Base-by-base conservation (phyloP, 2,329 filamentous ascomycete species). In the Volutella citrinella region DNA sequence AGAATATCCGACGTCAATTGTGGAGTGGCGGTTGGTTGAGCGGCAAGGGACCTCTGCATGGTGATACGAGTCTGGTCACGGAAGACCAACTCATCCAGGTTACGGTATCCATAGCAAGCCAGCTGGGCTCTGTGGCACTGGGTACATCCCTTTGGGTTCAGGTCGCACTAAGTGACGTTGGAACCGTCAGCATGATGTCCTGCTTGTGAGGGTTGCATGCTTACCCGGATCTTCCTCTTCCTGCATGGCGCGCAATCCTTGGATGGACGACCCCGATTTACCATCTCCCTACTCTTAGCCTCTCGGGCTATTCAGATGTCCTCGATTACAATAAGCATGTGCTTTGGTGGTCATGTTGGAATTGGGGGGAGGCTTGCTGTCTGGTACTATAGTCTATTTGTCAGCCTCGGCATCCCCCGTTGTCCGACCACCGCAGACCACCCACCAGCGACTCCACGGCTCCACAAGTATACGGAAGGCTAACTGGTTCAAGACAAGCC, bases 31-130 rank as follows among this genome's bases (percentile, higher is more conserved):
- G 19, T 6, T 6, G 32, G 32, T 14, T 36, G 29, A 22, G 27
- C 15, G 7, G 30, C 26, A 15, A 33, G 15, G 20, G 25, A 34
- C 20, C 42, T 54, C n/a, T 28, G 39, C 19, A 41, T 30, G 8
- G 45, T 37, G 6, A 38, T 38, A 1, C 23, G 27, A 8, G 48
- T 53, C 24, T 56, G 41, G 31, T 52, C 46, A 9, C 40, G 50
- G 24, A 55, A 49, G 14, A 51, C 30, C 18, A 56, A 35, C 10
- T 46, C 45, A 6, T 43, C 26, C 7, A 45, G 40, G 9, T 53
- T 43, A 5, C 49, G 51, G 21, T 54, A 55, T 14, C 52, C 52
- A 20, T 40, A 40, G n/a, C 52, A 56, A 9, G 27, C 9, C n/a
- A 56, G 32, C 8, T 26, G 33, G 6, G 50, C 52, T 12, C 52